These are phyloP conservation scores for Boletus chippewaensis DNA, from an alignment of 1,284 basidiomycete species.

Conservation along the genomic window DNA sequence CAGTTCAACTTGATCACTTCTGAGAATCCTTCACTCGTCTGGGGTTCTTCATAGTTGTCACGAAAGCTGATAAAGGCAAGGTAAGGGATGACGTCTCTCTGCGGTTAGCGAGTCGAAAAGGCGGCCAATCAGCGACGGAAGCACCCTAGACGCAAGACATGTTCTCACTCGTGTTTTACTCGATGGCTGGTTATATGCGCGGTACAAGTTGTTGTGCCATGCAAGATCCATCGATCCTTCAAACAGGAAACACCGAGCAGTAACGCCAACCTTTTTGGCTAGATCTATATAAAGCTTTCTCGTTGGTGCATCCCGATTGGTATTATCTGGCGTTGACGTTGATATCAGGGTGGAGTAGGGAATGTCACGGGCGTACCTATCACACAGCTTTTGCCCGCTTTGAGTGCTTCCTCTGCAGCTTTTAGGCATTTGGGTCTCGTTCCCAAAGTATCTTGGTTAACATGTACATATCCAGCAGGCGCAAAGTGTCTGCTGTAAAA, in stretches of 20 bases:
- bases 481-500: constrained; percentile 71
- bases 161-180: constrained; percentile 35
- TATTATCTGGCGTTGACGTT: constrained; percentile 59
- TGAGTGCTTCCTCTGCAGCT: constrained; percentile 52
- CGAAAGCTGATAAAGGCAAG: constrained; percentile 57
- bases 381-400: constrained; percentile 60
- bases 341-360: neutral
- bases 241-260: constrained; percentile 58
- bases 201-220: constrained; percentile 87
- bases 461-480: constrained; percentile 65
- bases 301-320: constrained; percentile 68
- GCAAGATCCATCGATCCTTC: constrained; percentile 68
- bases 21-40: constrained; percentile 61
- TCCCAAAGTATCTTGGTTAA: constrained; percentile 82
- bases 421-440: constrained; percentile 71
- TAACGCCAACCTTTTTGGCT: constrained; percentile 49
- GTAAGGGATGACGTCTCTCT: constrained; percentile 58
- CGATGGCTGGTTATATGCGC: constrained; percentile 55
- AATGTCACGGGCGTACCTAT: constrained; percentile 48
- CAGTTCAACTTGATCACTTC: constrained; percentile 76
- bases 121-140: constrained; percentile 6
- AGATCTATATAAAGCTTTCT: constrained; percentile 65
- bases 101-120: constrained; percentile 28
- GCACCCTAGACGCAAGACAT: neutral
- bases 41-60: constrained; percentile 62